Evolutionary conservation across 305 asterid genomes (phyloP), one percentile per base, ranked within the genome.

Genomic region (Fraxinus latifolia): DNA sequence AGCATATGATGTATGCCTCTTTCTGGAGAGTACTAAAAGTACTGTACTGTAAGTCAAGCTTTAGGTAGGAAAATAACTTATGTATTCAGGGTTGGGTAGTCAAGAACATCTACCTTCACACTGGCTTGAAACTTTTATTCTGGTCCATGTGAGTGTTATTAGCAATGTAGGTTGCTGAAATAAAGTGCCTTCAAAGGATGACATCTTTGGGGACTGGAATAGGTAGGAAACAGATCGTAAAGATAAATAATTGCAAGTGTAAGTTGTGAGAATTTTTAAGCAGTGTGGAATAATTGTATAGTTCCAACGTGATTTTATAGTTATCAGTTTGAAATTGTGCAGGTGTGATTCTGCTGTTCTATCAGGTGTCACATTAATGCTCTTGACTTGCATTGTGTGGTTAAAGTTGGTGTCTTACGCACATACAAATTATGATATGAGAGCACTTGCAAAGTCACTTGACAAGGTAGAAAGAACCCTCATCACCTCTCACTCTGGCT

Each of bases 291-390:
- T 11, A 15, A 67, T 67, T 70, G 42, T 42, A 32, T 32, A 27
- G 77, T 72, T 76, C 17, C 72, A 78, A 36, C 82, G 7, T 82
- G 76, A 78, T 77, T 65, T 82, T 55, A 62, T 42, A 67, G 31
- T 82, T 39, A 74, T 82, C 72, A 84, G 75, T 86, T 83, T 62
- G 71, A 76, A 84, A 83, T 84, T 90, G 83, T 83, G 67, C 97
- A 96, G 99, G 93, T 91, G 92, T 82, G 99, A 95, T 87, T 91
- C 98, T 87, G 98, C 97, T 58, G 98, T 96, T 76, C 92, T 89
- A 58, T 92, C 97, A 3, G 98, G 99, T 53, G 97, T 87, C 79
- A 86, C 90, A 5, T 86, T 96, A 80, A 96, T 93, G 98, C 92
- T 91, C 32, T 87, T 89, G 83, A 84, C 98, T 82, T 91, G 96